Evolutionary conservation across 352 stramenopile genomes (phyloP), one percentile per base, ranked within the genome.

Genomic region (Elongisporangium senticosum): DNA sequence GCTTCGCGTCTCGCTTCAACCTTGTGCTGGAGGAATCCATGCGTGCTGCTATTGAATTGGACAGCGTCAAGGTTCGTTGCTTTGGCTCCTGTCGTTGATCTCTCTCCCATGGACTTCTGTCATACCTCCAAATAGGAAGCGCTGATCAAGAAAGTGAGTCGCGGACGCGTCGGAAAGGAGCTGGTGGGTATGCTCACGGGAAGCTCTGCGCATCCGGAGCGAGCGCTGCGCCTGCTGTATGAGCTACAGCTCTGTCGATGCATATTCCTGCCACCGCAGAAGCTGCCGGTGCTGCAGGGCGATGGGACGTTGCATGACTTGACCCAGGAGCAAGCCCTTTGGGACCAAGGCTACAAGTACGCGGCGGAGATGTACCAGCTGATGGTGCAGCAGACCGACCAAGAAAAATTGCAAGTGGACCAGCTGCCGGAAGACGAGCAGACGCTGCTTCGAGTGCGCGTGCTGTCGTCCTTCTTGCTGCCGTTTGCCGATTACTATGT

Each of bases 1-100:
- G 97, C 52, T 99, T 99, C 73, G 96, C 96, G 4, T 87, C 92
- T 8, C 77, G 96, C n/a, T 96, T 98, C 56, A 79, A 95, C 22
- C 99, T 99, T 68, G 65, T 47, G 1, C 74, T 99, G 61, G 86
- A 95, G 26, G 74, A 85, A 13, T 74, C 84, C 15, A 68, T 99
- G 56, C 70, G 78, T 2, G 68, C 79, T 20, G 95, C 96, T 7
- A 68, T 82, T 61, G 51, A 77, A 49, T 56, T 83, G 6, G 64
- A 68, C 17, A 74, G 83, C 67, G 74, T 90, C 3, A 69, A 76
- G 54, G 68, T 74, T 59, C 21, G 23, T 19, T 13, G 53, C 8
- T 4, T 17, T 43, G 10, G 33, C 33, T 43, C 10, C 11, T 43
- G 33, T 11, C 26, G 8, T 1, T 43, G 7, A 17, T 43, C 11